A percentile compares a stretch with the other conserved stretches of the same genome.
Evolutionary conservation across 495 filamentous ascomycete species (phyloP).

Genomic region (Podospora appendiculata): DNA sequence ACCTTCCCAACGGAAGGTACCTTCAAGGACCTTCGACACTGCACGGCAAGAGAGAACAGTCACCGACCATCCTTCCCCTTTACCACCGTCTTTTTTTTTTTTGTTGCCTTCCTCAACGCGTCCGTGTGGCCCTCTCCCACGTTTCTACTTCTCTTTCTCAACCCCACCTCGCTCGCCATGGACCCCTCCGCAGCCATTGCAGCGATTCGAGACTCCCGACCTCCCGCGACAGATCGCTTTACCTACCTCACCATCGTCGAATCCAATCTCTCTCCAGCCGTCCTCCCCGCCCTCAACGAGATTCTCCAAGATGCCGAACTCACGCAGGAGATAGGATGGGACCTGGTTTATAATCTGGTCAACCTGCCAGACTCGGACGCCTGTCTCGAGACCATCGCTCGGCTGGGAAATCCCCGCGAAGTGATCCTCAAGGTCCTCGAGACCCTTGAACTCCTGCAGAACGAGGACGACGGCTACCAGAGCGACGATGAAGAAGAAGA

Average conservation of each 20-base stretch:
- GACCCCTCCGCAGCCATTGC: constrained; percentile 25
- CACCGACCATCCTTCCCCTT: not conserved
- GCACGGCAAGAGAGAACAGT: too few species aligned
- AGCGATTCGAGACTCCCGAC: constrained; percentile 39
- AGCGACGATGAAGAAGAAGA: constrained; percentile 20
- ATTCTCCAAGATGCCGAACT: constrained; percentile 77
- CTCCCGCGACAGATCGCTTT: constrained; percentile 71
- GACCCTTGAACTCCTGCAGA: constrained; percentile 47
- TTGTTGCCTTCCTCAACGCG: not conserved
- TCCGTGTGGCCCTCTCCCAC: not conserved
- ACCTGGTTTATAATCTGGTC: constrained; percentile 79
- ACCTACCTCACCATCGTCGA: constrained; percentile 87
- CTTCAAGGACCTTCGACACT: too few species aligned
- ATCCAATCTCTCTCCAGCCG: constrained; percentile 69
- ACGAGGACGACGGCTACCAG: constrained; percentile 29
- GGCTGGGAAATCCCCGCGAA: constrained; percentile 85
- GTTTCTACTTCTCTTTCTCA: not conserved
- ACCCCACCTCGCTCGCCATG: not conserved
- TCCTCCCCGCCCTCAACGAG: constrained; percentile 67
- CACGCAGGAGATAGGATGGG: constrained; percentile 92
- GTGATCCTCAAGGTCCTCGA: constrained; percentile 87
- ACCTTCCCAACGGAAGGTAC: too few species aligned
- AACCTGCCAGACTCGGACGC: constrained; percentile 63
- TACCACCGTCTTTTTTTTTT: not conserved
- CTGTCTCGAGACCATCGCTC: constrained; percentile 69